Percentiles rank a stretch among this genome's conserved stretches.
These are phyloP conservation scores for Chytriomyces sp. DNA, from an alignment of 192 early-diverging fungal genomes.

Conservation along the genomic window DNA sequence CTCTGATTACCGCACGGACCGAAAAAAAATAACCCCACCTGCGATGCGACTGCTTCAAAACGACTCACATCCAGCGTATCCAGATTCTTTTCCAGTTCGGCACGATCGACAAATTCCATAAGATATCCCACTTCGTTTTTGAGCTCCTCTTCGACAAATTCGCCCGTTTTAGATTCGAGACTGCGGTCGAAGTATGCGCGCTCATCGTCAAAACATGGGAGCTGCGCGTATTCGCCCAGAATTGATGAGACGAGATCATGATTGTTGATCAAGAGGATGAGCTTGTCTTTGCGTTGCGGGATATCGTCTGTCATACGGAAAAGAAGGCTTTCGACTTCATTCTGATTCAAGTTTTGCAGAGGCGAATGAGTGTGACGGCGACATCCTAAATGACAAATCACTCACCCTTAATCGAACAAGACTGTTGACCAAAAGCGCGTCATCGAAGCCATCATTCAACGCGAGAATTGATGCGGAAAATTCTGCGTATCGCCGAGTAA, in stretches of 20 bases:
- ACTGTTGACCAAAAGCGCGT: constrained; percentile 80
- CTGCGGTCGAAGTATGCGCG: constrained; percentile 63
- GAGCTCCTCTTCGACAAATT: constrained; percentile 90
- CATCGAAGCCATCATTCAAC: constrained; percentile 87
- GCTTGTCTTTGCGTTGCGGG: constrained; percentile 66
- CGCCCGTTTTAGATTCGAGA: constrained; percentile 67
- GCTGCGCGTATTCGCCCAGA: constrained; percentile 59
- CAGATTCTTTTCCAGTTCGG: constrained; percentile 60
- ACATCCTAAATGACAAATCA: neutral
- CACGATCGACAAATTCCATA: constrained; percentile 77
- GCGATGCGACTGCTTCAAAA: constrained; percentile 4
- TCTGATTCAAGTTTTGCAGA: constrained; percentile 54
- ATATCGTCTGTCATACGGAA: constrained; percentile 75
- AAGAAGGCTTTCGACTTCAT: constrained; percentile 78
- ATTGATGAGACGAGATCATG: constrained; percentile 86
- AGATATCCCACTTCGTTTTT: constrained; percentile 76
- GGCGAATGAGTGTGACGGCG: neutral
- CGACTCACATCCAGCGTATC: constrained; percentile 27
- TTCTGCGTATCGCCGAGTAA: constrained; percentile 90
- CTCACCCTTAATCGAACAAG: constrained; percentile 39
- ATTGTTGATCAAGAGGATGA: constrained; percentile 94
- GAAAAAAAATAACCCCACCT: neutral
- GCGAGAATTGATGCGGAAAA: constrained; percentile 88
- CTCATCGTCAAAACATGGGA: constrained; percentile 53
- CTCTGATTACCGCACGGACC: neutral